Evolutionary conservation across 495 filamentous ascomycete species (phyloP).

Genomic region (Neurospora sp.): DNA sequence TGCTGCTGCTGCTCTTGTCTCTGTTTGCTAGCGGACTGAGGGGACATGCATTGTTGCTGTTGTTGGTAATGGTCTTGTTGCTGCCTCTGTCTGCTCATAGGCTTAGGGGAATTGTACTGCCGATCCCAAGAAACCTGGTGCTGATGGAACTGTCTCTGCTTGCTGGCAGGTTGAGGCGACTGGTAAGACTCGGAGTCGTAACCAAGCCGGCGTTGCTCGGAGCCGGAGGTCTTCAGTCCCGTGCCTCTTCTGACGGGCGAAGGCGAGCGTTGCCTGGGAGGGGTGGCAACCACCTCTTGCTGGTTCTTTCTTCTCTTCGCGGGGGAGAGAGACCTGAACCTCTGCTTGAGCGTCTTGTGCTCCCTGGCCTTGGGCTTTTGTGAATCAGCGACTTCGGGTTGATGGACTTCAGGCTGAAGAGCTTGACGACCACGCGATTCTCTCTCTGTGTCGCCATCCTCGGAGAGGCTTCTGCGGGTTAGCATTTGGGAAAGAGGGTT

Average conservation of each 20-base stretch:
- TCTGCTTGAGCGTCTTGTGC: constrained; percentile 2
- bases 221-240: neutral
- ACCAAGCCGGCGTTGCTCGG: neutral
- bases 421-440: neutral
- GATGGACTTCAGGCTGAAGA: neutral
- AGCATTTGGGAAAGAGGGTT: neutral
- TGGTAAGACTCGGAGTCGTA: neutral
- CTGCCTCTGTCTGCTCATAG: neutral
- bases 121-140: neutral
- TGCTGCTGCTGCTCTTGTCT: neutral
- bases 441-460: neutral
- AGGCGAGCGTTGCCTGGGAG: constrained; percentile 9
- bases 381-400: neutral
- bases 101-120: neutral
- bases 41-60: neutral
- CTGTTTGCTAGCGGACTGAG: neutral
- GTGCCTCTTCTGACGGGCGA: constrained; percentile 14
- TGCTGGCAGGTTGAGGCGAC: constrained; percentile 2
- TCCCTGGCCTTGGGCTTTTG: neutral
- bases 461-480: constrained; percentile 1
- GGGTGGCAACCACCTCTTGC: neutral
- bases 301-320: constrained; percentile 2
- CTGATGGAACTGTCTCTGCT: neutral
- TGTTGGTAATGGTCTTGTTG: neutral
- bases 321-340: constrained; percentile 10